These are phyloP conservation scores for Heterobasidion irregulare DNA, from an alignment of 1,284 basidiomycete species.

Conservation along the genomic window DNA sequence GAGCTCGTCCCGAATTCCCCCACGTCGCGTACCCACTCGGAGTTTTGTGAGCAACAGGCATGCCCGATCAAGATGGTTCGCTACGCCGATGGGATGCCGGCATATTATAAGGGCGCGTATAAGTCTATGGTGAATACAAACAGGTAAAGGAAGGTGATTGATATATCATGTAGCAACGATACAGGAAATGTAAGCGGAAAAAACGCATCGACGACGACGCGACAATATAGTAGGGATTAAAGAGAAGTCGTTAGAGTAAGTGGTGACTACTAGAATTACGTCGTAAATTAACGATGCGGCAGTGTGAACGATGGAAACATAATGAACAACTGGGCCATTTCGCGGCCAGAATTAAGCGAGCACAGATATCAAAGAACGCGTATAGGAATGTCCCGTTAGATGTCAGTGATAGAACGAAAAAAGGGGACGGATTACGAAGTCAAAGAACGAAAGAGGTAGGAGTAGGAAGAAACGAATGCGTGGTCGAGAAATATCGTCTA, in stretches of 20 bases:
- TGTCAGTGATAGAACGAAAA: too few relatives aligned
- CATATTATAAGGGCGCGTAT: too few relatives aligned
- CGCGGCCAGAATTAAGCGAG: too few relatives aligned
- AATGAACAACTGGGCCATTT: too few relatives aligned
- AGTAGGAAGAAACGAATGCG: not conserved
- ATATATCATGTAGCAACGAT: not conserved
- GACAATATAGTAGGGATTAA: not conserved
- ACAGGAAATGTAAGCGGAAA: not conserved
- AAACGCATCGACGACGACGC: not conserved
- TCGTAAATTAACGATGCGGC: too few relatives aligned
- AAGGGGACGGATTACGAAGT: not conserved
- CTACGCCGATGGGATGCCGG: too few relatives aligned
- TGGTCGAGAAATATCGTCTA: not conserved
- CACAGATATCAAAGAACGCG: too few relatives aligned
- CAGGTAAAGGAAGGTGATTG: not conserved
- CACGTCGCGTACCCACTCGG: not conserved
- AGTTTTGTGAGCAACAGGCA: not conserved
- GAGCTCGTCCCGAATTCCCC: not conserved
- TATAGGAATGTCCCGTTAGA: too few relatives aligned
- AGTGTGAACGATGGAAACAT: too few relatives aligned
- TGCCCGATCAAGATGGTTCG: too few relatives aligned
- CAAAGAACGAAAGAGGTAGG: not conserved
- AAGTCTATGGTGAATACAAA: too few relatives aligned
- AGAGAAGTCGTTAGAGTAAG: not conserved
- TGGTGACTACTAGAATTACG: too few relatives aligned